Percentiles rank a stretch among this genome's conserved stretches.
These are phyloP conservation scores for Penicillium sp. DNA, from an alignment of 2,329 filamentous ascomycete species.

Conservation along the genomic window DNA sequence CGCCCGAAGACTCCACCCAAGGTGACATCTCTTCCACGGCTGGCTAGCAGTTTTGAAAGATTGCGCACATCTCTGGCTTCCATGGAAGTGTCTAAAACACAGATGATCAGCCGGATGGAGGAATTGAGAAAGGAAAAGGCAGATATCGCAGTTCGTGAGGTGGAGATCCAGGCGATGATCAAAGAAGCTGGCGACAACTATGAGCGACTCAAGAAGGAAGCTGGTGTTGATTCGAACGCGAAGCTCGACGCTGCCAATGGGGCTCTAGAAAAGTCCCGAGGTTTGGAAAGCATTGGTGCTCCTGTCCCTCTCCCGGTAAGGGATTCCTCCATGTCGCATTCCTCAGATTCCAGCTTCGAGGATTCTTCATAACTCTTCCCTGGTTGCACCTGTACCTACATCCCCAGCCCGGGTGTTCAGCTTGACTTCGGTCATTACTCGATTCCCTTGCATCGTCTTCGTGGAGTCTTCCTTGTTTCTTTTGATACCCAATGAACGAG, in stretches of 20 bases:
- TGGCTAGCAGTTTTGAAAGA: slow-evolving; percentile 64
- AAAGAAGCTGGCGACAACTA: slow-evolving; percentile 76
- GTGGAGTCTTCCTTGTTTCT: slow-evolving; percentile 11
- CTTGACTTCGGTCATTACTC: not conserved
- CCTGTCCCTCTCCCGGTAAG: slow-evolving; percentile 24
- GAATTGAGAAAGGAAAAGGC: slow-evolving; percentile 66
- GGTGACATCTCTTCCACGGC: slow-evolving; percentile 72
- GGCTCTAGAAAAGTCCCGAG: slow-evolving; percentile 31
- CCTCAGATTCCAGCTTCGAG: slow-evolving; percentile 25
- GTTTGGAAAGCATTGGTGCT: slow-evolving; percentile 39
- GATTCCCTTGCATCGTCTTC: not conserved
- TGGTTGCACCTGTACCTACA: not conserved
- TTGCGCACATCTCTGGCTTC: slow-evolving; percentile 60
- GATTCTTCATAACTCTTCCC: slow-evolving; percentile 21
- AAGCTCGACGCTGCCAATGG: slow-evolving; percentile 24
- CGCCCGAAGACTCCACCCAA: slow-evolving; percentile 62
- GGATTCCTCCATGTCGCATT: slow-evolving; percentile 11
- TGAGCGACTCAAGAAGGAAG: slow-evolving; percentile 53
- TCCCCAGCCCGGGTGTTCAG: not conserved
- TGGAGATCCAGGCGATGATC: slow-evolving; percentile 74
- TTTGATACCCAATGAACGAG: slow-evolving; percentile 18
- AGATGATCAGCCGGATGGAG: slow-evolving; percentile 62
- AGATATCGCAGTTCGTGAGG: slow-evolving; percentile 66
- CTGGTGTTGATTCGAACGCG: slow-evolving; percentile 28
- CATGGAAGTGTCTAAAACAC: slow-evolving; percentile 62